Percentiles rank a stretch among this genome's conserved stretches.
These are phyloP conservation scores for Phytophthora sansomeana DNA, from an alignment of 352 stramenopile species.

Conservation along the genomic window DNA sequence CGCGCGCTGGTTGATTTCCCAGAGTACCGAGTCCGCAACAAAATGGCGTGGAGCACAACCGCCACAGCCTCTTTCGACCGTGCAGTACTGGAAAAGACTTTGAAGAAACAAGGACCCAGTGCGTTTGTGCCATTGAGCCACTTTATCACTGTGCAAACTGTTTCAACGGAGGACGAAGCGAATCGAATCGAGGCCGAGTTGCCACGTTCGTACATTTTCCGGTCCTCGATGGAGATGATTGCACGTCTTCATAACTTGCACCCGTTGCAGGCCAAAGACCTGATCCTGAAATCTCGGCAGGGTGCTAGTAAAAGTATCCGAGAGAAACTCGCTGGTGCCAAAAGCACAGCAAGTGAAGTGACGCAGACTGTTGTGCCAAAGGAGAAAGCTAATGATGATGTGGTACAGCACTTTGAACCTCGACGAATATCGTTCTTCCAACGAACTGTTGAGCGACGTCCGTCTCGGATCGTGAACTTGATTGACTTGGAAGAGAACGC, in stretches of 20 bases:
- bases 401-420: too few relatives aligned
- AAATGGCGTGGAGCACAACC: constrained; percentile 54
- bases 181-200: constrained; percentile 58
- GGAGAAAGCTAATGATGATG: too few relatives aligned
- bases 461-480: too few relatives aligned
- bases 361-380: too few relatives aligned
- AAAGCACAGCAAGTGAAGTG: too few relatives aligned
- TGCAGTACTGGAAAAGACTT: too few relatives aligned
- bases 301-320: too few relatives aligned
- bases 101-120: constrained; percentile 34
- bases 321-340: too few relatives aligned
- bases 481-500: too few relatives aligned
- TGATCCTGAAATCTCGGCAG: constrained; percentile 45
- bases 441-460: too few relatives aligned
- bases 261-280: constrained; percentile 62
- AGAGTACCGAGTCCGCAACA: constrained; percentile 65
- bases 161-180: constrained; percentile 14
- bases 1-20: constrained; percentile 47
- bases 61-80: too few relatives aligned
- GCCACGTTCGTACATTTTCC: constrained; percentile 59
- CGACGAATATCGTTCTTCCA: too few relatives aligned
- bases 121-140: neutral
- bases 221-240: constrained; percentile 62
- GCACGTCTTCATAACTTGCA: constrained; percentile 49
- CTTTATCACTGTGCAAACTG: constrained; percentile 1